Base-by-base conservation (phyloP, 208 protist genomes). In the Leishmania mexicana region DNA sequence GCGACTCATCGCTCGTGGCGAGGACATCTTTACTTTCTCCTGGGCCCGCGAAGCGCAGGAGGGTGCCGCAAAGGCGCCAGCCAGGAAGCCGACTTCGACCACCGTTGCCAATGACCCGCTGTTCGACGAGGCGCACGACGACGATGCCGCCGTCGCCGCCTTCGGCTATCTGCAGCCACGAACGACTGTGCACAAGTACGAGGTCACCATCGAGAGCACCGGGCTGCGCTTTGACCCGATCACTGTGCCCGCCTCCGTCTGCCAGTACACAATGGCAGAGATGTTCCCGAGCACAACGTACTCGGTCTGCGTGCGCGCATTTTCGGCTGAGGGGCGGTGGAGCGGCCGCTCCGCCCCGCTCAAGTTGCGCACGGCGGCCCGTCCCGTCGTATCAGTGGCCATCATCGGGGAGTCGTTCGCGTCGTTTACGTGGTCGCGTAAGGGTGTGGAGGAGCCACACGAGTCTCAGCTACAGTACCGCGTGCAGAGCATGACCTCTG, bases 371-470 rank as follows among this genome's bases (percentile, higher is more conserved):
- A 98, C 93, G 3, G 92, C 92, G 2, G 87, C 85, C 40, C 78
- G 57, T n/a, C 93, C 93, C 1, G 76, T 78, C 24, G 83, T 97
- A 24, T 79, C 83, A 19, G 85, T 93, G 19, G 85, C 89, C 45
- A 79, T 84, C 19, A 80, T 88, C 3, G 94, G 96, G 65, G 95
- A 98, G 85, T 92, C 88, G 4, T 98, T 97, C 80, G 83, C 93
- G 19, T 93, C 92, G 24, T 90, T 98, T 64, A 79, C 82, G 53
- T 97, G 94, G 96, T 81, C 78, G 31, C 94, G 96, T 24, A 31
- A 45, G 47, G 72, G 73, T 24, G 79, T 87, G 49, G 89, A 94
- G 76, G 90, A 85, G 77, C 57, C 81, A 15, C 65, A 79, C 38
- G 93, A 96, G 83, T 84, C 85, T 21, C 88, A 96, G 78, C 84